Conservation (phyloP, 208 protist species). For the Trypanosoma cruzi region DNA sequence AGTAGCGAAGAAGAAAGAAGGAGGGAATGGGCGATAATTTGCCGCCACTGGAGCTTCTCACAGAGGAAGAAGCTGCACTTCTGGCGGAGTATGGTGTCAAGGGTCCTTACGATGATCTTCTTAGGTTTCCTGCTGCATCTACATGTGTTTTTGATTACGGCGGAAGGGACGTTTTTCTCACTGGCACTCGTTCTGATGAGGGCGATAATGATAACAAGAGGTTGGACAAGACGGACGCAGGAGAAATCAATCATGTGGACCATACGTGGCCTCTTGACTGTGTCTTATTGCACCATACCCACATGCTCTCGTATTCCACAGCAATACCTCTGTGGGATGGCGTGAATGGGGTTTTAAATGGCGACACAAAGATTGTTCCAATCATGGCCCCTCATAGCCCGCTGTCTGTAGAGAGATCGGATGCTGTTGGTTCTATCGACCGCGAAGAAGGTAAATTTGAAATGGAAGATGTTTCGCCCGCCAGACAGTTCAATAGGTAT, state of each 20-base stretch:
- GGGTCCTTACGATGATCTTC: slow-evolving; percentile 53
- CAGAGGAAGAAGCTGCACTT: slow-evolving; percentile 64
- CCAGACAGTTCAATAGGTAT: neutral
- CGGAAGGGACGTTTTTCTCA: slow-evolving; percentile 72
- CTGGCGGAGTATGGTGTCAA: slow-evolving; percentile 75
- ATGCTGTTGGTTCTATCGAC: neutral
- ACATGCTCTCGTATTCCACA: slow-evolving; percentile 28
- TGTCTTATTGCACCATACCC: slow-evolving; percentile 44
- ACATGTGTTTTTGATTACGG: slow-evolving; percentile 64
- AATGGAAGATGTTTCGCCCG: neutral
- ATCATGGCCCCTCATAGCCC: neutral
- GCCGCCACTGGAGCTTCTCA: slow-evolving; percentile 18
- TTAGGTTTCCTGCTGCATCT: slow-evolving; percentile 51
- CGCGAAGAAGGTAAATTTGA: neutral
- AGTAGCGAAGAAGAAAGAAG: slow-evolving; percentile 6
- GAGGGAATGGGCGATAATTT: slow-evolving; percentile 14
- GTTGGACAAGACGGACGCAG: neutral
- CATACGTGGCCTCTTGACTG: slow-evolving; percentile 37
- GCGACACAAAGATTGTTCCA: neutral
- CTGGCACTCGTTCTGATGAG: slow-evolving; percentile 31
- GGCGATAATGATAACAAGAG: slow-evolving; percentile 16
- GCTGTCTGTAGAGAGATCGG: neutral
- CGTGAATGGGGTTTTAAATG: slow-evolving; percentile 24
- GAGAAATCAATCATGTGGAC: slow-evolving; percentile 17
- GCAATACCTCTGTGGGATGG: slow-evolving; percentile 23